Base-by-base conservation (phyloP, 2,329 filamentous ascomycete species). In the Fusarium agapanthi region DNA sequence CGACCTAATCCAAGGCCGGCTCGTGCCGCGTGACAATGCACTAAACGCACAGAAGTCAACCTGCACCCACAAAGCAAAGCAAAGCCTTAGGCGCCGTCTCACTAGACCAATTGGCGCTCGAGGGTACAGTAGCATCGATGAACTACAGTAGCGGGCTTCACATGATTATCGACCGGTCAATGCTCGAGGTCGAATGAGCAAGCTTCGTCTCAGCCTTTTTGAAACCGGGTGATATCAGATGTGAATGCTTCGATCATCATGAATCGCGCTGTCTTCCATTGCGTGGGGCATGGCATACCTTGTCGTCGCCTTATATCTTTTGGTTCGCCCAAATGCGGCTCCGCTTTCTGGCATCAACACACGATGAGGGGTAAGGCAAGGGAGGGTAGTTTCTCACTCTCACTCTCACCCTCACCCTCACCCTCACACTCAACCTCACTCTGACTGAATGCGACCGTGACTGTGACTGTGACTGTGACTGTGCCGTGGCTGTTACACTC, bases 271-370 rank as follows among this genome's bases (percentile, higher is more conserved):
- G 26, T 32, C 30, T 26, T 26, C 32, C 7, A 34, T 45, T 34
- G 54, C n/a, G 41, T 62, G 54, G 32, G 56, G 26, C 6, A 55
- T 48, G 45, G 15, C 7, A 32, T 12, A 8, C 30, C 24, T 3
- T 34, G 12, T n/a, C 9, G n/a, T n/a, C 34, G 47, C 47, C 47
- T 65, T 44, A 16, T 47, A 57, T n/a, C 20, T n/a, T 40, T n/a
- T 65, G 59, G 62, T 65, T 65, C 62, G 62, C 62, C 61, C 43
- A 32, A 5, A 35, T 64, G 59, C 26, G 59, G 62, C 59, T 65
- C 59, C 54, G 62, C 40, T 26, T 4, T n/a, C 22, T 65, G 35
- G 28, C 35, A 65, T 32, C 35, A 37, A 24, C 18, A 34, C 45
- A 34, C 22, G 14, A 24, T 50, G 47, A 50, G 47, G 47, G 47